These are phyloP conservation scores for Diaporthe caulivora DNA, from an alignment of 2,329 filamentous ascomycete species.

Conservation along the genomic window DNA sequence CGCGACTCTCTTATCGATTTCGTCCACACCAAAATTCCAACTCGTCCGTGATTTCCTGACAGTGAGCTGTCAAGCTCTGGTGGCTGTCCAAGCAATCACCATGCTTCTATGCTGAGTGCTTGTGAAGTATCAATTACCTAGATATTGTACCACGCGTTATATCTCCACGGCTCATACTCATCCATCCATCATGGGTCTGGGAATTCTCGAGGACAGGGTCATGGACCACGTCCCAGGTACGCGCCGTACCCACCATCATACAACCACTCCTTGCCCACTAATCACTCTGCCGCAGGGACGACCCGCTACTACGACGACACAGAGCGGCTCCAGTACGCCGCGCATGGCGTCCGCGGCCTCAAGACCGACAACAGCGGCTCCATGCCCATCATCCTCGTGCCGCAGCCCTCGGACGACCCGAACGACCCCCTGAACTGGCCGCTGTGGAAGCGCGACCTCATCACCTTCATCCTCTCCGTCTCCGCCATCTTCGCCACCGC, in stretches of 20 bases:
- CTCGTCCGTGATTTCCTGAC: background rate
- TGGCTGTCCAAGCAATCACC: constrained; percentile 13
- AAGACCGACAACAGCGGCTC: constrained; percentile 80
- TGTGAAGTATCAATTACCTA: background rate
- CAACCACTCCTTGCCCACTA: constrained; percentile 15
- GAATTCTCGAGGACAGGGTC: constrained; percentile 77
- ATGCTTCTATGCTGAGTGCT: background rate
- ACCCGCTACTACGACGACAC: constrained; percentile 75
- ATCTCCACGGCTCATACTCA: background rate
- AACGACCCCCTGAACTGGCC: constrained; percentile 92
- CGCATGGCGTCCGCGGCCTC: constrained; percentile 60
- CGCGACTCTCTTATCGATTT: background rate
- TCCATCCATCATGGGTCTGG: constrained; percentile 71
- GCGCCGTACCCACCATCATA: constrained; percentile 39
- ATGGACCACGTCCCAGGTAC: constrained; percentile 81
- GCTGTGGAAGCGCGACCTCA: constrained; percentile 85
- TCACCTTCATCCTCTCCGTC: constrained; percentile 82
- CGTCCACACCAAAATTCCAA: background rate
- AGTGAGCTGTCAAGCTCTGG: constrained; percentile 14
- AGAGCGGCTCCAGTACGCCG: constrained; percentile 58
- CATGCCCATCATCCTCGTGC: constrained; percentile 82
- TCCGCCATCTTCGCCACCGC: constrained; percentile 86
- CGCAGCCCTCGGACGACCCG: constrained; percentile 90
- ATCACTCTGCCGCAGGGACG: constrained; percentile 58
- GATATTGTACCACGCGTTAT: background rate